phyloP scores from a whole-genome alignment of 805 yeast species.

The Debaryomyces castellii region DNA sequence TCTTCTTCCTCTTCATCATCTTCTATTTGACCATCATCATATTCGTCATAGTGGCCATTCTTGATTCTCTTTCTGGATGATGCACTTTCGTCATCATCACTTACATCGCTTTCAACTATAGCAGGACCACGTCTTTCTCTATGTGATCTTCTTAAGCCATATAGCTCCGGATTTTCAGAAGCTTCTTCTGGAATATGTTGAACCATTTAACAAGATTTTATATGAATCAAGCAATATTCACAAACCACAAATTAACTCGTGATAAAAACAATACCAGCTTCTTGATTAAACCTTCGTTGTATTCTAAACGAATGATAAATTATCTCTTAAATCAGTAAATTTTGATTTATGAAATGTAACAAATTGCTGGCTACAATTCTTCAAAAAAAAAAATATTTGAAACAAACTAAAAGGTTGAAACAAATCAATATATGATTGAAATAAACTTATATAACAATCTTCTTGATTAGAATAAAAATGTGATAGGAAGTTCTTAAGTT shows the following conservation, averaged over 20 bases:
- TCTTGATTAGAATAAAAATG: neutral
- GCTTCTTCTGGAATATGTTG: conserved; percentile 51
- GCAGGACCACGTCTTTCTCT: conserved; percentile 49
- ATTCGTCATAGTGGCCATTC: conserved; percentile 17
- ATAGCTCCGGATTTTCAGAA: conserved; percentile 72
- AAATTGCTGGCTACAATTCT: neutral
- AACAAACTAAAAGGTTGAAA: neutral
- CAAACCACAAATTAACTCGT: neutral
- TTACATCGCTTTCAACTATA: conserved; percentile 34
- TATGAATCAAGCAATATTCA: neutral
- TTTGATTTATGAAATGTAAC: neutral
- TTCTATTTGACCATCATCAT: conserved; percentile 9
- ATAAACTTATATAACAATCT: neutral
- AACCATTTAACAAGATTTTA: conserved; percentile 17
- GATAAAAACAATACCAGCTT: neutral
- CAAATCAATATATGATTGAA: neutral
- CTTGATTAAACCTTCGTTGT: neutral
- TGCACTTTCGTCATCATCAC: conserved; percentile 33
- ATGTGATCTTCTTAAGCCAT: conserved; percentile 76
- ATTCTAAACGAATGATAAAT: neutral
- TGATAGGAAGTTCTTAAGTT: neutral
- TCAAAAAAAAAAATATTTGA: neutral
- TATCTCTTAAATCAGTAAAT: neutral
- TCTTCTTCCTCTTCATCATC: conserved; percentile 11
- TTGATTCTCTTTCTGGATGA: conserved; percentile 23